Evolutionary conservation across 1,139 yeast genomes (phyloP), one percentile per base, ranked within the genome.

Genomic region (Lizanozyma gosingica): DNA sequence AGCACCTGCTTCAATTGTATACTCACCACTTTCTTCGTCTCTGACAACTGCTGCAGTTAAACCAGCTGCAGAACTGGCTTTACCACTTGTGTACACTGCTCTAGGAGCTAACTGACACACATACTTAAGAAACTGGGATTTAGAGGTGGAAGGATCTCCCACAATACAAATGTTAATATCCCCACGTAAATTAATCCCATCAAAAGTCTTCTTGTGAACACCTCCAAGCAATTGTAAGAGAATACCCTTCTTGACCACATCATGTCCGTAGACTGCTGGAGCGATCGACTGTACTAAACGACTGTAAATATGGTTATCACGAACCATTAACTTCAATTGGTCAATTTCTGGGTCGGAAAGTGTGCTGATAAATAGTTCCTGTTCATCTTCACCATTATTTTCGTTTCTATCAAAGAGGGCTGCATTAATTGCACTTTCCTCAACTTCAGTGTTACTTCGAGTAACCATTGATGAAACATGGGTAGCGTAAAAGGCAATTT

Each of bases 61-160:
- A 70, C 98, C 98, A 14, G 99, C 99, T 2, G 99, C 99, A 2
- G 97, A 80, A 0, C 97, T 90, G 0, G 99, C 98, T 57, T 92
- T 92, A 62, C 99, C 99, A 0, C 97, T 90, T 1, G 99, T 94
- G 57, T 94, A 92, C 34, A 92, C 90, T 1, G 97, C 88, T 54
- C 99, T 75, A 18, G 98, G 97, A 33, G 94, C 77, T 59, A 92
- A 88, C 1, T 85, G 80, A 53, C 92, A 84, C 14, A 92, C 96
- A 59, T 94, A 94, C 62, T 94, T 92, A 55, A 92, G 70, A 57
- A 92, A 92, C 59, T 92, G 99, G 0, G 97, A 90, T 59, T 92
- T 92, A 22, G 98, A 88, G 8, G 98, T 92, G 1, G 97, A 90
- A 1, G 99, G 99, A 58, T 92, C 99, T 40, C 99, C 99, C 40